Conservation (phyloP, 228 moss, liverwort and hornwort genomes). For the Sphagnum magellanicum region DNA sequence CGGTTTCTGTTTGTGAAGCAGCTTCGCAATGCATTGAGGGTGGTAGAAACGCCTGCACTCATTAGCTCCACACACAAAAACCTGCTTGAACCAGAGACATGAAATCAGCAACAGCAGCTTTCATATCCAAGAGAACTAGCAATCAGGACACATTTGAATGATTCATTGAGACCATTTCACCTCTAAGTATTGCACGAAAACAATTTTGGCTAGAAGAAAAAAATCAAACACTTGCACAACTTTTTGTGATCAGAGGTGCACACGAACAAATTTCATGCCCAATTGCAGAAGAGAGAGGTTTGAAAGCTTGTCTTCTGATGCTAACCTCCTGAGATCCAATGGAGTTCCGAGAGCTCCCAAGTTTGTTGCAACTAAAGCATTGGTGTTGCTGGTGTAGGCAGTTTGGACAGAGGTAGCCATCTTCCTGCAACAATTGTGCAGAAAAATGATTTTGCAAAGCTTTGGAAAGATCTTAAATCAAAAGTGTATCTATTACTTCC, state of each 20-base stretch:
- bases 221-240: not conserved
- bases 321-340: conserved; percentile 19
- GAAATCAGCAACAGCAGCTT: too few species aligned
- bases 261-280: too few species aligned
- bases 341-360: conserved; percentile 26
- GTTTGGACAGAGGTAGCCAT: conserved; percentile 34
- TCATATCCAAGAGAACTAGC: too few species aligned
- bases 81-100: conserved; percentile 9
- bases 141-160: too few species aligned
- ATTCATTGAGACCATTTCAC: too few species aligned
- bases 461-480: not conserved
- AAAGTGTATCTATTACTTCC: not conserved
- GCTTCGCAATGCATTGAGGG: conserved; percentile 31
- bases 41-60: conserved; percentile 47
- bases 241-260: too few species aligned
- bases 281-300: not conserved
- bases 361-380: conserved; percentile 43
- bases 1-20: conserved; percentile 20
- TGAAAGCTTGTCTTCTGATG: not conserved
- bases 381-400: conserved; percentile 40
- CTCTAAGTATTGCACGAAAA: not conserved
- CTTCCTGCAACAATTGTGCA: conserved; percentile 7
- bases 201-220: not conserved
- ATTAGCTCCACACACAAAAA: conserved; percentile 31
- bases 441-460: not conserved